These are phyloP conservation scores for Saccharomycopsis olivae DNA, from an alignment of 805 yeast genomes.

Conservation along the genomic window DNA sequence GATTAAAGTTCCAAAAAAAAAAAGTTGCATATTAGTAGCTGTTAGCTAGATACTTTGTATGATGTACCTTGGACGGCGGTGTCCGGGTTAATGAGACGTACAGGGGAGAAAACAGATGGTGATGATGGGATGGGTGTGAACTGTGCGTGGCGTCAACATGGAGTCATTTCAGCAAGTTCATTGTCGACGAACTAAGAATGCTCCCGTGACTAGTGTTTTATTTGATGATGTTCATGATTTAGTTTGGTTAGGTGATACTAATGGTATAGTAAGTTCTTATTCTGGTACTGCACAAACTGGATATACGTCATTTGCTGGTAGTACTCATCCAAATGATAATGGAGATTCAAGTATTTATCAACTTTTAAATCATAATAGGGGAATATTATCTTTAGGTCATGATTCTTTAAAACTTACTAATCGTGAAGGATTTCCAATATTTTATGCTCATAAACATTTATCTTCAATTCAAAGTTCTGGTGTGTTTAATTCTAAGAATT, in stretches of 20 bases:
- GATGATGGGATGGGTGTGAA: no score
- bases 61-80: no score
- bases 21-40: no score
- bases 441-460: constrained; percentile 20
- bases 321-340: no score
- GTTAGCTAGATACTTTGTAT: no score
- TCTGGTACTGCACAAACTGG: constrained; percentile 24
- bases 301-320: constrained; percentile 52
- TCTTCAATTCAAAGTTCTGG: constrained; percentile 22
- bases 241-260: constrained; percentile 75
- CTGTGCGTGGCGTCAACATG: no score
- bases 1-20: no score
- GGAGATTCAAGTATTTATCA: constrained; percentile 38
- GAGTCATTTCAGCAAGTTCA: constrained; percentile 12
- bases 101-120: no score
- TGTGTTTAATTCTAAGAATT: constrained; percentile 21
- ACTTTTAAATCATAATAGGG: constrained; percentile 40
- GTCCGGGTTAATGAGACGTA: no score
- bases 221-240: constrained; percentile 72
- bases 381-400: constrained; percentile 46
- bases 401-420: constrained; percentile 42
- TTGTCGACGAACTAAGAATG: constrained; percentile 5
- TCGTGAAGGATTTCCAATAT: constrained; percentile 41
- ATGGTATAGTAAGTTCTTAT: constrained; percentile 37
- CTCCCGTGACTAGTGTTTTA: constrained; percentile 14